Conservation (phyloP, 108 stramenopile species). For the Pseudonitzschia delicatissima region DNA sequence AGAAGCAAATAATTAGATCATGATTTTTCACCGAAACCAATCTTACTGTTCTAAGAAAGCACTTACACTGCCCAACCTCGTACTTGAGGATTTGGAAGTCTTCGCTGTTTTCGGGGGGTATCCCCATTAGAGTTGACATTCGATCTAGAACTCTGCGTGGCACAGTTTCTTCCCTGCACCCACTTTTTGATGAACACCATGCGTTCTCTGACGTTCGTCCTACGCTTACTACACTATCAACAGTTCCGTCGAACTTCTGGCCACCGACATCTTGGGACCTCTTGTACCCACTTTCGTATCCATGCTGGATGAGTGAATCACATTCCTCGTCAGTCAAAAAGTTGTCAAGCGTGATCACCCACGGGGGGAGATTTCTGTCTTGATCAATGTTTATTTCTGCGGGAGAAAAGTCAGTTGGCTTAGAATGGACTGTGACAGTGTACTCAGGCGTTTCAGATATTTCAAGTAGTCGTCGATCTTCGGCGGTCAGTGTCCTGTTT, state of each 20-base stretch:
- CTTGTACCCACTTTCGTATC: conserved; percentile 59
- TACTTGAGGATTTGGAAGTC: conserved; percentile 65
- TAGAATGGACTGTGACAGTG: conserved; percentile 62
- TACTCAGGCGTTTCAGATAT: conserved; percentile 60
- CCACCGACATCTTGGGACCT: conserved; percentile 78
- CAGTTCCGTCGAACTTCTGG: conserved; percentile 36
- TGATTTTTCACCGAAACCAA: background rate
- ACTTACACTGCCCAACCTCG: conserved; percentile 37
- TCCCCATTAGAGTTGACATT: conserved; percentile 51
- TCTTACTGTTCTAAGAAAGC: conserved; percentile 8
- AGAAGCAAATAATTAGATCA: background rate
- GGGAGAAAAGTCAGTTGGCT: conserved; percentile 40
- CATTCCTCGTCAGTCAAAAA: conserved; percentile 79
- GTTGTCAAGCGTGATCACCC: conserved; percentile 82
- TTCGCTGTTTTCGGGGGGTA: conserved; percentile 55
- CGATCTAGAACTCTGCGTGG: conserved; percentile 46
- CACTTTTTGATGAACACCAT: conserved; percentile 80
- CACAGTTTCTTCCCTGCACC: conserved; percentile 42
- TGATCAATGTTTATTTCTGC: conserved; percentile 29
- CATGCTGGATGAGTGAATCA: conserved; percentile 61
- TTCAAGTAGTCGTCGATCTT: conserved; percentile 26
- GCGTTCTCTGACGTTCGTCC: conserved; percentile 59
- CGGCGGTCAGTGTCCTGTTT: conserved; percentile 53
- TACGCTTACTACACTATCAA: conserved; percentile 35
- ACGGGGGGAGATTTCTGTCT: conserved; percentile 61